Base-by-base conservation (phyloP, 2,329 filamentous ascomycete species). In the Curvularia hawaiiensis region DNA sequence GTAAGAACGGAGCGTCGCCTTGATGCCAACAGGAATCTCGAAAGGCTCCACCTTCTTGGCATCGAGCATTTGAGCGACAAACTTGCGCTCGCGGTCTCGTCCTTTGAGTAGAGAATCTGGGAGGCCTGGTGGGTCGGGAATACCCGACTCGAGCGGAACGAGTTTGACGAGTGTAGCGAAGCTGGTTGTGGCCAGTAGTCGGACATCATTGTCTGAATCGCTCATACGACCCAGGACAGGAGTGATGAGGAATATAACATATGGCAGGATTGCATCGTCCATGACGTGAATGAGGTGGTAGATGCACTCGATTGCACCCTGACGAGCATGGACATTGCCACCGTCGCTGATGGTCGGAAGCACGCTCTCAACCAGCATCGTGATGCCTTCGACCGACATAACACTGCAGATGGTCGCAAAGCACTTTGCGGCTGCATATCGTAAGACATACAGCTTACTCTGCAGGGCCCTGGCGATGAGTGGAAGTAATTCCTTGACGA, bases 281-380 rank as follows among this genome's bases (percentile, higher is more conserved):
- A 99, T 99, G 50, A 97, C 93, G 59, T 96, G 91, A 63, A 99
- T 99, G 58, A 99, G 82, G 77, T 99, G 95, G 74, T 99, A 99
- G 58, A 99, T 90, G 67, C 88, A 92, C 78, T 99, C 95, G 56
- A 96, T 95, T 6, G 92, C 92, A 61, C 95, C 95, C 79, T 99
- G 95, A 39, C 95, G 89, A 78, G 89, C 90, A 71, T 91, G 89
- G 30, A 97, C 84, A 69, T 99, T 94, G 58, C 96, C 79, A 1
- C 92, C 90, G 68, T 97, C 97, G 79, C 84, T 95, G 76, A 98
- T 96, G 2, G 91, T 91, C 6, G 95, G 95, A 44, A 99, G 78
- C 10, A 99, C 92, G 71, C 92, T 90, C 75, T 98, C 91, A 0
- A 99, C 95, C 22, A 99, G 82, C 73, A 94, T 92, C 0, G 94